phyloP scores from a whole-genome alignment of 371 early-diverging fungal genomes.

The Rhizomucor miehei region DNA sequence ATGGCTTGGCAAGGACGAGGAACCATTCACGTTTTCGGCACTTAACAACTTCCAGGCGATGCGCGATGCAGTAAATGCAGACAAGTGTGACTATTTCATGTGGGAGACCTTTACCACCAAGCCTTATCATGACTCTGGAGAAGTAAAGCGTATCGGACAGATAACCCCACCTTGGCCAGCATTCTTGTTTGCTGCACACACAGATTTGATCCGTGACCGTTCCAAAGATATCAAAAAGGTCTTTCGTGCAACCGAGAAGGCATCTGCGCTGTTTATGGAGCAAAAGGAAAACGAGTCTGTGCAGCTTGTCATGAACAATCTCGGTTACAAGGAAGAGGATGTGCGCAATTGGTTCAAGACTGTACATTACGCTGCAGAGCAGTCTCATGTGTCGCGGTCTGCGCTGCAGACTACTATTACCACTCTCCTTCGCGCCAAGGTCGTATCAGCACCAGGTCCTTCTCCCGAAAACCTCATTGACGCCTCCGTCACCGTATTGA shows the following conservation, averaged over 20 bases:
- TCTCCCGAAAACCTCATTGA: slow-evolving; percentile 20
- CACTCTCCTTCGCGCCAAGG: slow-evolving; percentile 59
- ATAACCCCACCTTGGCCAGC: slow-evolving; percentile 91
- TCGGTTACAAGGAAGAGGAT: slow-evolving; percentile 64
- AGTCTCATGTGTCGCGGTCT: slow-evolving; percentile 42
- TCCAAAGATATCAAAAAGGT: slow-evolving; percentile 18
- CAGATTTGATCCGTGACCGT: slow-evolving; percentile 33
- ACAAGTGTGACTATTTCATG: slow-evolving; percentile 71
- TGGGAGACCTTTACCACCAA: slow-evolving; percentile 90
- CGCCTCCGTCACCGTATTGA: slow-evolving; percentile 1
- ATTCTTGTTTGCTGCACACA: slow-evolving; percentile 74
- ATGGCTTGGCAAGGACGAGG: slow-evolving; percentile 46
- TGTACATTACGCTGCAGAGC: slow-evolving; percentile 57
- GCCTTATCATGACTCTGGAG: slow-evolving; percentile 71
- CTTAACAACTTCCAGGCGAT: slow-evolving; percentile 72
- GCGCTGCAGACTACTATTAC: slow-evolving; percentile 51
- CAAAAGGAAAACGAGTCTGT: slow-evolving; percentile 49
- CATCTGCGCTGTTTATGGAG: slow-evolving; percentile 48
- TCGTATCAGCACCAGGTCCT: slow-evolving; percentile 30
- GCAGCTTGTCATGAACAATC: slow-evolving; percentile 50
- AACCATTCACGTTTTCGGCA: slow-evolving; percentile 58
- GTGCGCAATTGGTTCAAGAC: slow-evolving; percentile 71
- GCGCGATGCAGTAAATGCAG: slow-evolving; percentile 67
- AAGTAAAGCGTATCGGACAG: slow-evolving; percentile 69
- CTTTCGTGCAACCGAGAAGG: slow-evolving; percentile 43